Base-by-base conservation (phyloP, 768 basidiomycete species). In the Suillus alpinus region DNA sequence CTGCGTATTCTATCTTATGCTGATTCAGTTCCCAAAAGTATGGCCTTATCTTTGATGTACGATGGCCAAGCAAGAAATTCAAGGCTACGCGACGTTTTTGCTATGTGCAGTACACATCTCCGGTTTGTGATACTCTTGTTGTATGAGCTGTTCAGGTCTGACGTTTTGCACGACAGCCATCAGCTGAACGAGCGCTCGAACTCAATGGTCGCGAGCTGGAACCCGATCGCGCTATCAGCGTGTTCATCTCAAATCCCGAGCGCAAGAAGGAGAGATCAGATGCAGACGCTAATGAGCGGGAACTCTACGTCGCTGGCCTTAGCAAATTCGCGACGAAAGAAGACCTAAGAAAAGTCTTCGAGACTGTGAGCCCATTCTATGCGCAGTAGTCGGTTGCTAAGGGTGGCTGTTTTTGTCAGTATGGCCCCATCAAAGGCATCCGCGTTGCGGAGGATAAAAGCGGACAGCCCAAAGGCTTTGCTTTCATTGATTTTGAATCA, bases 51-150 rank as follows among this genome's bases (percentile, higher is more conserved):
- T 92, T 98, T 62, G 95, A 98, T 64, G 91, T 94, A 18, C 90
- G 97, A 36, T 98, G 96, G 96, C 97, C 97, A 6, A 95, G 94
- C 75, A 95, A 95, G 70, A 97, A 97, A 70, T 95, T 94, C 81
- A 96, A 95, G 75, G 86, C 78, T 59, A 89, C 91, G 2, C 80
- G 97, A 39, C 83, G 97, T 46, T 98, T 99, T 73, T 95, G 93
- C 68, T 99, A 98, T 72, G 80, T 99, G 1, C 97, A 98, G 63
- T 98, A 85, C 70, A 88, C 88, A 1, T 86, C 86, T 20, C 92
- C 93, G 0, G 95, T 94, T 59, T 56, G 89, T 78, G 8, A n/a
- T 46, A 32, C 7, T 36, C 13, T 49, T 37, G n/a, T 2, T 29
- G 14, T 39, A 26, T 23, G 23, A 18, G 1, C 10, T 29, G 16